Conservation (phyloP, 306 rosid genomes). For the Hippophae rhamnoides region DNA sequence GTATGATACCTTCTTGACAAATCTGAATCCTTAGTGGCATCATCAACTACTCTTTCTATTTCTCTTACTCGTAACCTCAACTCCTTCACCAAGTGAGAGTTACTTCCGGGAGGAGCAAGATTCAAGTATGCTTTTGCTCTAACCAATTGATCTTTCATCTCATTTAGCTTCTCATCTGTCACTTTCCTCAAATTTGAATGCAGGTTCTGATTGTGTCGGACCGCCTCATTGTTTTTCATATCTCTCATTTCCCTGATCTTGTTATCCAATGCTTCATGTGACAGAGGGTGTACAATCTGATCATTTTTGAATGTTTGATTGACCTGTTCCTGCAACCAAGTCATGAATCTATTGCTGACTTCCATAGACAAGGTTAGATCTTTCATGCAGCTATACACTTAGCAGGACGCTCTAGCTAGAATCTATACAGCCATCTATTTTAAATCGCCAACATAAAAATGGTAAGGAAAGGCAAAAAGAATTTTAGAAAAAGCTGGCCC, state of each 20-base stretch:
- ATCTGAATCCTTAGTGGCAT: slow-evolving; percentile 56
- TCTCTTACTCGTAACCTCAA: slow-evolving; percentile 69
- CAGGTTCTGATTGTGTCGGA: slow-evolving; percentile 23
- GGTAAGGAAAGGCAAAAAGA: too few relatives aligned
- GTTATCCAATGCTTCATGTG: slow-evolving; percentile 23
- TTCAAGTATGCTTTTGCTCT: slow-evolving; percentile 75
- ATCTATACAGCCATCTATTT: too few relatives aligned
- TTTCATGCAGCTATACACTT: background rate
- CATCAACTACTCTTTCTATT: slow-evolving; percentile 56
- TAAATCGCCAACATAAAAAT: too few relatives aligned
- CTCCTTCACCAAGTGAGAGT: slow-evolving; percentile 67
- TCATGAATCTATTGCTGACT: slow-evolving; percentile 10
- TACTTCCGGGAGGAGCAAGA: slow-evolving; percentile 59
- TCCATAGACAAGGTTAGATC: background rate
- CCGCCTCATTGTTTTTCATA: slow-evolving; percentile 20
- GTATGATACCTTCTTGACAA: slow-evolving; percentile 58
- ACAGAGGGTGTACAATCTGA: slow-evolving; percentile 21
- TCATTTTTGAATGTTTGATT: slow-evolving; percentile 24
- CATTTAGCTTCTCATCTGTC: slow-evolving; percentile 42
- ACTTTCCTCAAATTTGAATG: slow-evolving; percentile 23
- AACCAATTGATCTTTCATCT: slow-evolving; percentile 79
- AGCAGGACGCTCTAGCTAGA: too few relatives aligned
- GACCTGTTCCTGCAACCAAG: slow-evolving; percentile 35
- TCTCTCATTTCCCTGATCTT: slow-evolving; percentile 20
- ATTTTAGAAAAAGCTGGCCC: too few relatives aligned